These are phyloP conservation scores for Colletotrichum endophyticum DNA, from an alignment of 2,329 filamentous ascomycete species.

Conservation along the genomic window DNA sequence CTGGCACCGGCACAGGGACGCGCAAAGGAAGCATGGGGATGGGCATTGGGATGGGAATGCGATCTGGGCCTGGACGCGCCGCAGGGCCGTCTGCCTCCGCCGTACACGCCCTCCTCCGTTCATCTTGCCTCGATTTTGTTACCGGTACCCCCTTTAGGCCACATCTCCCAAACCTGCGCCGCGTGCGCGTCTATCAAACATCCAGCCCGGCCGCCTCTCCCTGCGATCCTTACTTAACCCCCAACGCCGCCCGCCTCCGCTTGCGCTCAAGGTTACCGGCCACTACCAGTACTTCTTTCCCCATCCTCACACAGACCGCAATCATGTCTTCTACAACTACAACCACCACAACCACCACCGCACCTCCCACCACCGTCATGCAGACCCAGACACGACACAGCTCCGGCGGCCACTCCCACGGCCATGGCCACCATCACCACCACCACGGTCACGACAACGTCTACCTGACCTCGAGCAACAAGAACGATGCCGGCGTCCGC, in stretches of 20 bases:
- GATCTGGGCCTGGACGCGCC: neutral
- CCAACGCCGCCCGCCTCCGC: conserved; percentile 8
- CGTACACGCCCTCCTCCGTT: conserved; percentile 28
- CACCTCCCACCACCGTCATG: conserved; percentile 25
- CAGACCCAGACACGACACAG: conserved; percentile 44
- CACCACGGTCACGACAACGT: conserved; percentile 82
- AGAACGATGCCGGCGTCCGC: conserved; percentile 89
- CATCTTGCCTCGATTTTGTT: conserved; percentile 12
- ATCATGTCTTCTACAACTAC: conserved; percentile 41
- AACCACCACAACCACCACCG: conserved; percentile 30
- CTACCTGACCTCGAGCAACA: conserved; percentile 81
- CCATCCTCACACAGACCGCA: conserved; percentile 1
- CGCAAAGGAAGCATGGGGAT: neutral
- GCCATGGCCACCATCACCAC: conserved; percentile 57
- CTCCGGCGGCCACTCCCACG: conserved; percentile 59
- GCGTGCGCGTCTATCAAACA: conserved; percentile 18
- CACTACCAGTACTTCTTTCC: neutral
- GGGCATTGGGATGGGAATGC: neutral
- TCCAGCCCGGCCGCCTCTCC: conserved; percentile 1
- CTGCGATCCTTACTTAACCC: conserved; percentile 21
- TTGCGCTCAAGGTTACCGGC: neutral
- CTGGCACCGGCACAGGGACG: neutral
- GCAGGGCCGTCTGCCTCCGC: conserved; percentile 21
- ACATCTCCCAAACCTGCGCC: conserved; percentile 29
- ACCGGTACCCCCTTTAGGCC: conserved; percentile 26